A percentile compares a stretch with the other conserved stretches of the same genome.
These are phyloP conservation scores for Colletotrichum agaves DNA, from an alignment of 2,329 filamentous ascomycete species.

Conservation along the genomic window DNA sequence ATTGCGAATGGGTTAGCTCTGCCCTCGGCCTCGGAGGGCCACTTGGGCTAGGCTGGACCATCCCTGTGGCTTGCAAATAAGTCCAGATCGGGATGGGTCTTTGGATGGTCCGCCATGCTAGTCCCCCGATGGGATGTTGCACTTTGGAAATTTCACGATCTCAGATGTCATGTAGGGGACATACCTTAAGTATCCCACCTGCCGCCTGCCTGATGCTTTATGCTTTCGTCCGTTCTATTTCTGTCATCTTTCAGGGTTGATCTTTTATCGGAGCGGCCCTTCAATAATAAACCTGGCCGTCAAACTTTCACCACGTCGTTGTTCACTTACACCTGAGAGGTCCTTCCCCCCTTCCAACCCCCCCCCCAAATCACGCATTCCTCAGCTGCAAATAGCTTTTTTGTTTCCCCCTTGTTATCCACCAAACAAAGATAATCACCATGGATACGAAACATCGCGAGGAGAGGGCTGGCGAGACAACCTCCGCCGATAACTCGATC, in stretches of 20 bases:
- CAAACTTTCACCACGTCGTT: background rate
- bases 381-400: background rate
- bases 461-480: slow-evolving; percentile 6
- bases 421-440: background rate
- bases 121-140: slow-evolving; percentile 19
- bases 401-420: background rate
- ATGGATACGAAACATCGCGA: slow-evolving; percentile 21
- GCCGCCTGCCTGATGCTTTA: background rate
- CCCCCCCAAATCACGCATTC: background rate
- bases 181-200: slow-evolving; percentile 19
- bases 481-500: slow-evolving; percentile 25
- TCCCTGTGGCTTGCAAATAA: slow-evolving; percentile 26
- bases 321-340: slow-evolving; percentile 1
- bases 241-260: slow-evolving; percentile 6
- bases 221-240: background rate
- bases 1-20: slow-evolving; percentile 5
- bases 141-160: slow-evolving; percentile 16
- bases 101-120: slow-evolving; percentile 9
- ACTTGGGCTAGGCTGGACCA: background rate
- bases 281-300: background rate
- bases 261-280: background rate
- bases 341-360: background rate
- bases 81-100: slow-evolving; percentile 19
- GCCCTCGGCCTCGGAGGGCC: background rate
- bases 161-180: background rate